Percentiles rank a stretch among this genome's conserved stretches.
Evolutionary conservation across 768 basidiomycete species (phyloP).

Genomic region (Kockovaella imperatae): DNA sequence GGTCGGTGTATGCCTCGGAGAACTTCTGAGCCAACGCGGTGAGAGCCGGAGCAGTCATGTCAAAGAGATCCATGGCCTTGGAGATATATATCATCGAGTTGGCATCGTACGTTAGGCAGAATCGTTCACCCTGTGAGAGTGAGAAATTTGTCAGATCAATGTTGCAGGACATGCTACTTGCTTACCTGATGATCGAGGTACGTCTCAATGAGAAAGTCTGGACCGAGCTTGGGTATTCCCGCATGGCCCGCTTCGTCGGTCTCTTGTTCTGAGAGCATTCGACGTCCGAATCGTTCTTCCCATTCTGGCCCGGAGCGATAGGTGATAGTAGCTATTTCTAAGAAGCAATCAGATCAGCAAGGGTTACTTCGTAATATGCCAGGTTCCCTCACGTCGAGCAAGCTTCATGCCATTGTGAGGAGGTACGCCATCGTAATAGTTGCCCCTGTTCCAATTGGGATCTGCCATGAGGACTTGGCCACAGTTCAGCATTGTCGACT

Average conservation of each 20-base stretch:
- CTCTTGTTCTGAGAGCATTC: conserved; percentile 42
- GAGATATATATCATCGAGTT: conserved; percentile 98
- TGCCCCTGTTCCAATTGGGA: conserved; percentile 98
- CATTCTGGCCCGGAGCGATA: conserved; percentile 98
- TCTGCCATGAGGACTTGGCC: conserved; percentile 90
- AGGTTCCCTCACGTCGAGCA: conserved; percentile 66
- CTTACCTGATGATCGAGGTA: conserved; percentile 84
- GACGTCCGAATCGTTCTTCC: conserved; percentile 91
- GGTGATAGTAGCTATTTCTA: conserved; percentile 98
- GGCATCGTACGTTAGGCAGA: conserved; percentile 97
- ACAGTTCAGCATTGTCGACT: neutral
- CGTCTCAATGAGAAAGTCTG: conserved; percentile 96
- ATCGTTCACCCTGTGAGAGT: conserved; percentile 69
- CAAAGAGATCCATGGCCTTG: conserved; percentile 99
- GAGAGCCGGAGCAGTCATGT: conserved; percentile 76
- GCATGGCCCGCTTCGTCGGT: conserved; percentile 23
- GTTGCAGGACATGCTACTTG: neutral
- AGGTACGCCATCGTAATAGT: conserved; percentile 90
- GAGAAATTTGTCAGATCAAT: neutral
- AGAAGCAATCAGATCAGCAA: neutral
- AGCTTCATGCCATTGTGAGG: conserved; percentile 99
- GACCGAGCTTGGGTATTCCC: conserved; percentile 67
- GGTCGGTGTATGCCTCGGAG: conserved; percentile 26
- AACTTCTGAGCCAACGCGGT: conserved; percentile 52
- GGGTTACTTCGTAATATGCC: conserved; percentile 6